Percentiles rank a stretch among this genome's conserved stretches.
Evolutionary conservation across 495 filamentous ascomycete genomes (phyloP).

Genomic region (Cetradonia linearis): DNA sequence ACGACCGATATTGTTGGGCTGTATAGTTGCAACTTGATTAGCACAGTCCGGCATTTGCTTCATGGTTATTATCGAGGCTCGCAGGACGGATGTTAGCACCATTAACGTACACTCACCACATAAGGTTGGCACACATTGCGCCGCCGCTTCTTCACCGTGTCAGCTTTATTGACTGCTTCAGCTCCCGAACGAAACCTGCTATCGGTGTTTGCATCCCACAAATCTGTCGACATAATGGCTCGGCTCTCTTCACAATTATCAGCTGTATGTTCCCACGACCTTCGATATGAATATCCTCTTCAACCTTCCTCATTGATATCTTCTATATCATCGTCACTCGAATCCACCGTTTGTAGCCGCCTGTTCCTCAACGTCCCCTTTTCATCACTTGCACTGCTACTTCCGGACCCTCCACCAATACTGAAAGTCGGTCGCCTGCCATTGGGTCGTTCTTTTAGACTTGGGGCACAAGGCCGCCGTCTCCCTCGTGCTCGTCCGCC

Average conservation of each 20-base stretch:
- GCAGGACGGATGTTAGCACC: background rate
- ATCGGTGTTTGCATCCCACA: constrained; percentile 15
- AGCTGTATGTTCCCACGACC: background rate
- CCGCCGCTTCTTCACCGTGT: background rate
- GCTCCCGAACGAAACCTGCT: constrained; percentile 8
- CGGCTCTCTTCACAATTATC: constrained; percentile 8
- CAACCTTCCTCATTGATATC: constrained; percentile 10
- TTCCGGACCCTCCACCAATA: constrained; percentile 23
- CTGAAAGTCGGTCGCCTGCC: constrained; percentile 44
- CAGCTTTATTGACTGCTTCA: background rate
- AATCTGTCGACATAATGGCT: constrained; percentile 10
- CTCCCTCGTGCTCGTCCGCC: constrained; percentile 55
- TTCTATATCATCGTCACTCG: constrained; percentile 1
- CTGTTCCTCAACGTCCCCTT: constrained; percentile 7
- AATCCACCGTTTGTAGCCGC: background rate
- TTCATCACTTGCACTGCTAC: constrained; percentile 10
- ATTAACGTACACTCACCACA: background rate
- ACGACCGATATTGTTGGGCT: too few relatives aligned
- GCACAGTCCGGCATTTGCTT: too few relatives aligned
- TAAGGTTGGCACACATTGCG: background rate
- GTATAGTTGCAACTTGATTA: too few relatives aligned
- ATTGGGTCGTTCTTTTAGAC: constrained; percentile 48
- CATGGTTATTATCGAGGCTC: background rate
- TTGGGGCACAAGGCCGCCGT: constrained; percentile 53
- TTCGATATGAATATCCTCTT: background rate